Conservation (phyloP, 1,139 yeast species). For the Diutina rugosa region DNA sequence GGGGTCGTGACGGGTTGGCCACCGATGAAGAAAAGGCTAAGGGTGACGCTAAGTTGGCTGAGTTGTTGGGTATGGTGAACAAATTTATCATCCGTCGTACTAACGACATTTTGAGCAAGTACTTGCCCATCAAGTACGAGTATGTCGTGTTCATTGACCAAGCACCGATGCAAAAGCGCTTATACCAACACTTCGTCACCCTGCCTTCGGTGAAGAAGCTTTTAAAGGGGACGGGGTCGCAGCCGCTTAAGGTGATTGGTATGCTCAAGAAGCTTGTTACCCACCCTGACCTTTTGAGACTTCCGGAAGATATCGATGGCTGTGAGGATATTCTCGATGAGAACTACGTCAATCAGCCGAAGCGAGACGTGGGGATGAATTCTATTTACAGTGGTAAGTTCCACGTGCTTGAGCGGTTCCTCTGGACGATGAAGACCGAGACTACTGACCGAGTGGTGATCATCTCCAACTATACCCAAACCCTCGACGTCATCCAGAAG, state of each 20-base stretch:
- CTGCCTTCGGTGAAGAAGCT: conserved; percentile 69
- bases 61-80: conserved; percentile 67
- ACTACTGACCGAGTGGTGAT: conserved; percentile 91
- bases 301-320: conserved; percentile 71
- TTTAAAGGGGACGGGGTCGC: conserved; percentile 35
- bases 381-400: conserved; percentile 51
- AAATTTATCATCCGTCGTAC: conserved; percentile 91
- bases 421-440: conserved; percentile 59
- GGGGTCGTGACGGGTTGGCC: conserved; percentile 87
- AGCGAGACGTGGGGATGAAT: conserved; percentile 23
- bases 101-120: conserved; percentile 86
- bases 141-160: conserved; percentile 86
- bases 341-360: conserved; percentile 39
- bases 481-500: conserved; percentile 78
- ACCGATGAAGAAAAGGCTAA: conserved; percentile 60
- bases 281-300: conserved; percentile 74
- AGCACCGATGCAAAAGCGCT: conserved; percentile 59
- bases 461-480: conserved; percentile 89
- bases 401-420: conserved; percentile 60
- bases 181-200: conserved; percentile 66
- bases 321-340: conserved; percentile 56
- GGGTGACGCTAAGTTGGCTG: conserved; percentile 64
- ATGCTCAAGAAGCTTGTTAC: conserved; percentile 80
- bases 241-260: conserved; percentile 86
- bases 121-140: conserved; percentile 89